Conservation (phyloP, 352 stramenopile genomes). For the Blastocystis sp. region DNA sequence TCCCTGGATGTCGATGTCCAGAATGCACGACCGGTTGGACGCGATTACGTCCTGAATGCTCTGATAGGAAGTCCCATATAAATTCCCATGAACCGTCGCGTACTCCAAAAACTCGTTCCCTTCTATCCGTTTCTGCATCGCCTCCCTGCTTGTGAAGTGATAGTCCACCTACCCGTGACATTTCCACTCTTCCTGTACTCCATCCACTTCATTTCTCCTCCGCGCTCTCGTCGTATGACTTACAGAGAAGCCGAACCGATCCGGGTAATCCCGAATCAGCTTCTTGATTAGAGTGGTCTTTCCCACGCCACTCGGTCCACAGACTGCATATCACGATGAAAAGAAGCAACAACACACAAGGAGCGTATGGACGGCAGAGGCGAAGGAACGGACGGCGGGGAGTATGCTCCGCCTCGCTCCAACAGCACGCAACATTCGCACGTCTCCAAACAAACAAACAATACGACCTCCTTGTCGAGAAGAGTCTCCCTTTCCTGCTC, state of each 20-base stretch:
- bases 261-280: slow-evolving; percentile 79
- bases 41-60: slow-evolving; percentile 78
- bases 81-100: slow-evolving; percentile 83
- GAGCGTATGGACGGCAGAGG: slow-evolving; percentile 3
- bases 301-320: slow-evolving; percentile 83
- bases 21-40: slow-evolving; percentile 82
- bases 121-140: slow-evolving; percentile 79
- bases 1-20: slow-evolving; percentile 87
- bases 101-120: slow-evolving; percentile 82
- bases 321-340: slow-evolving; percentile 75
- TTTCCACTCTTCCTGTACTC: not conserved
- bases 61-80: slow-evolving; percentile 84
- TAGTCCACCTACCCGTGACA: slow-evolving; percentile 77
- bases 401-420: no score
- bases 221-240: slow-evolving; percentile 83
- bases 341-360: slow-evolving; percentile 15
- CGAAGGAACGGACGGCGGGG: not conserved
- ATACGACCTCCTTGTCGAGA: not conserved
- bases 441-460: not conserved
- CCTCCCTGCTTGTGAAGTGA: slow-evolving; percentile 80
- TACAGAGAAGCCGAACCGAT: slow-evolving; percentile 84
- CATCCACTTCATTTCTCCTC: slow-evolving; percentile 37
- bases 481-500: not conserved
- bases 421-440: not conserved
- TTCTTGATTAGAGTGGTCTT: slow-evolving; percentile 86